phyloP scores from a whole-genome alignment of 176 grass and related monocot genomes.

The Otatea glauca region DNA sequence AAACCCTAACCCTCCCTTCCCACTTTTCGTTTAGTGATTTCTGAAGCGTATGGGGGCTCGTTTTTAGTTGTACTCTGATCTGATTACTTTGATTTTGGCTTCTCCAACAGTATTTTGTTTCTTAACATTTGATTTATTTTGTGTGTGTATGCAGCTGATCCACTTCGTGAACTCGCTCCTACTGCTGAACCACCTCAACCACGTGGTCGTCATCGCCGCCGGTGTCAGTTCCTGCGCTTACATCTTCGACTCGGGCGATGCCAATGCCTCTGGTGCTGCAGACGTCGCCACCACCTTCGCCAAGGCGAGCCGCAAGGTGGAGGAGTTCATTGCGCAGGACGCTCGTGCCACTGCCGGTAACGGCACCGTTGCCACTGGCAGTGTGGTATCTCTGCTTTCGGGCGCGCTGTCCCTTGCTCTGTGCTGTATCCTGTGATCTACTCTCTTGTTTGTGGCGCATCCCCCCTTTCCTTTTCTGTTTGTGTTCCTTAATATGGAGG shows the following conservation, averaged over 20 bases:
- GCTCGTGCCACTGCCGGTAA: constrained; percentile 39
- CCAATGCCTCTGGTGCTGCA: constrained; percentile 3
- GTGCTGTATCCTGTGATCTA: constrained; percentile 82
- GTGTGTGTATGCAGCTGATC: constrained; percentile 54
- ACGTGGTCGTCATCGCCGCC: constrained; percentile 65
- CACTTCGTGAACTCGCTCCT: constrained; percentile 86
- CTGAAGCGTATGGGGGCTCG: neutral
- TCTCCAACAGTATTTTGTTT: too few species aligned
- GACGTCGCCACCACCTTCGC: constrained; percentile 56
- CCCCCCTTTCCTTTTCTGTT: neutral
- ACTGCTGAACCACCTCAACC: constrained; percentile 84
- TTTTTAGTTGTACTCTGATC: too few species aligned
- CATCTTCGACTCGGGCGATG: constrained; percentile 70
- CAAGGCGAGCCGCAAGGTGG: constrained; percentile 58
- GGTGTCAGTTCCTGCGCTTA: constrained; percentile 86
- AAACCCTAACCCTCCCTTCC: constrained; percentile 13
- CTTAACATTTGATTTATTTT: neutral
- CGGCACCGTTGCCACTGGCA: constrained; percentile 23
- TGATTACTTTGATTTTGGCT: too few species aligned
- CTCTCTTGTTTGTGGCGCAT: neutral
- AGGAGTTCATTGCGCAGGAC: constrained; percentile 73
- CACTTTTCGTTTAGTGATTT: neutral
- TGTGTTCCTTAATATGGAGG: constrained; percentile 30
- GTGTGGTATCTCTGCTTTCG: constrained; percentile 64
- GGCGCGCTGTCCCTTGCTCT: constrained; percentile 86